These are phyloP conservation scores for Fomitopsis palustris DNA, from an alignment of 1,284 basidiomycete genomes.

Conservation along the genomic window DNA sequence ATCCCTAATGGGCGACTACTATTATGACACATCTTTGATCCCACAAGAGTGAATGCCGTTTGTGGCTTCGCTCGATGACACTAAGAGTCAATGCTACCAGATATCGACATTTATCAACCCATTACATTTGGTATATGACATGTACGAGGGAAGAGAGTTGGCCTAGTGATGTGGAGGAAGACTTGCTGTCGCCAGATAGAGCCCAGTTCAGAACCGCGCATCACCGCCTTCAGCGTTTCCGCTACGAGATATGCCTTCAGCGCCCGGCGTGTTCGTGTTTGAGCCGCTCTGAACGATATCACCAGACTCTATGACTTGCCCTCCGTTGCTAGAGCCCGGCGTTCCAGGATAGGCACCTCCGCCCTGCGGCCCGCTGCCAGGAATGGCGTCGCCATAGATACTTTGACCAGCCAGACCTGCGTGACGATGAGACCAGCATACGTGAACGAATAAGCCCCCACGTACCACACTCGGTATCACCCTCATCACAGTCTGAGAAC, in stretches of 20 bases:
- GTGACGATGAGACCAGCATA: neutral
- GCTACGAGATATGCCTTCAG: neutral
- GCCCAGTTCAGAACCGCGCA: neutral
- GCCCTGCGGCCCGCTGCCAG: conserved; percentile 3
- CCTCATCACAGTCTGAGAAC: neutral
- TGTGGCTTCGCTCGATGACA: no score
- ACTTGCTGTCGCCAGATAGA: neutral
- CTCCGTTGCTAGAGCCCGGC: neutral
- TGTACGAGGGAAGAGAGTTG: neutral
- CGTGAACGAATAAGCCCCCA: neutral
- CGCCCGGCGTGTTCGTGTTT: neutral
- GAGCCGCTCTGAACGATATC: neutral
- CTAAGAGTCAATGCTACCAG: no score
- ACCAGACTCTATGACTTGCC: conserved; percentile 2
- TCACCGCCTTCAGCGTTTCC: neutral
- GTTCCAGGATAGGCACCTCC: conserved; percentile 1
- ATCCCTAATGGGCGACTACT: no score
- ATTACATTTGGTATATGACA: neutral
- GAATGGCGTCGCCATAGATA: conserved; percentile 5
- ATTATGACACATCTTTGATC: no score
- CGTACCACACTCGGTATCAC: neutral
- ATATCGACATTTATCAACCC: no score
- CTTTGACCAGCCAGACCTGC: conserved; percentile 1
- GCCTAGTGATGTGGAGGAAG: neutral
- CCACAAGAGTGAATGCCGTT: no score